Evolutionary conservation across 1,284 basidiomycete species (phyloP).

Genomic region (Malassezia restricta): DNA sequence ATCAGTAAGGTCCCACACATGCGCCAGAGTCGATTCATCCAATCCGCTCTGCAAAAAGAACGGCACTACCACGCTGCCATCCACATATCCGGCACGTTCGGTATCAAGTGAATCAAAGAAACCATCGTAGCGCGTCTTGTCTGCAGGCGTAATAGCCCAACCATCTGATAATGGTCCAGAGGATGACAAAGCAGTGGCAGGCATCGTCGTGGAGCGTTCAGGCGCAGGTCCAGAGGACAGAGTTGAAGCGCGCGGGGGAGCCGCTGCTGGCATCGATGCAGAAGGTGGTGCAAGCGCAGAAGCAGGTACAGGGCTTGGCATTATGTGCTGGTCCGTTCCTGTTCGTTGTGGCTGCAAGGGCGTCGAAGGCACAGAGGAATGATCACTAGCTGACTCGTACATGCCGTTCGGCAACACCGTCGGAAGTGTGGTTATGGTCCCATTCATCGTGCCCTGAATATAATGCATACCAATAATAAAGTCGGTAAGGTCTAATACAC

Average conservation of each 20-base stretch:
- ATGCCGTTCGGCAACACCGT: slow-evolving; percentile 67
- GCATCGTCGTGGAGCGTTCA: not conserved
- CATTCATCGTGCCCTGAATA: slow-evolving; percentile 76
- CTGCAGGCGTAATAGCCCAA: slow-evolving; percentile 76
- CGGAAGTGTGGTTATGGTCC: slow-evolving; percentile 64
- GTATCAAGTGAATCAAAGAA: slow-evolving; percentile 76
- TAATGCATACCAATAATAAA: slow-evolving; percentile 89
- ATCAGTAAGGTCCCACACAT: slow-evolving; percentile 91
- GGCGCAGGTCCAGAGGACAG: slow-evolving; percentile 36
- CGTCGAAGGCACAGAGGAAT: not conserved
- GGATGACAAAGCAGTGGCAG: not conserved
- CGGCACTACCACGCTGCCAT: slow-evolving; percentile 84
- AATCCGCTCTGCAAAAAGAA: slow-evolving; percentile 90
- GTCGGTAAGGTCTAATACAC: slow-evolving; percentile 75
- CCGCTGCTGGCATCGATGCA: slow-evolving; percentile 52
- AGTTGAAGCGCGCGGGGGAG: slow-evolving; percentile 53
- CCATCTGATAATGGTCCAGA: slow-evolving; percentile 8
- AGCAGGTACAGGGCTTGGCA: not conserved
- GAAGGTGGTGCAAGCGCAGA: not conserved
- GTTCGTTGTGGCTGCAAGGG: slow-evolving; percentile 10
- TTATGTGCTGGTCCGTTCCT: slow-evolving; percentile 9
- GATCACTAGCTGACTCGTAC: slow-evolving; percentile 62
- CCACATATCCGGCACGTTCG: slow-evolving; percentile 65
- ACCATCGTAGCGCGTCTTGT: slow-evolving; percentile 67
- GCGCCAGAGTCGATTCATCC: slow-evolving; percentile 69